These are phyloP conservation scores for Cornus florida DNA, from an alignment of 148 eudicot species.

Conservation along the genomic window DNA sequence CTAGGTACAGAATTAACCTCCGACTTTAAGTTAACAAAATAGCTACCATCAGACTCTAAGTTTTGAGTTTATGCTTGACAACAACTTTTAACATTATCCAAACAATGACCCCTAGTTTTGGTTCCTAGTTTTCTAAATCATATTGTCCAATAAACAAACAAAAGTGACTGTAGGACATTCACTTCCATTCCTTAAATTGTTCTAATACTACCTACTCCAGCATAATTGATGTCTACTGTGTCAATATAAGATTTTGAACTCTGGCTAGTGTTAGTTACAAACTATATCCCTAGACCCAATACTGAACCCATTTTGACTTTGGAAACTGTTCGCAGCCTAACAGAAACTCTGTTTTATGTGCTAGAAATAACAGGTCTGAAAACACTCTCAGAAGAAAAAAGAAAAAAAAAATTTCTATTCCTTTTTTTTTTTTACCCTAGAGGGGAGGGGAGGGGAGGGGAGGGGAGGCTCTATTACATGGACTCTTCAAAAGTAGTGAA, in stretches of 20 bases:
- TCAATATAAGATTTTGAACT: not conserved
- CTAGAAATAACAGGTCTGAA: not conserved
- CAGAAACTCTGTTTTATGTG: not conserved
- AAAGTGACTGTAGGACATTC: not conserved
- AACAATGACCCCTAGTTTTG: not conserved
- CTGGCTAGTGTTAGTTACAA: not conserved
- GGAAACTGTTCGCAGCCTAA: not conserved
- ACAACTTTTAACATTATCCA: not conserved
- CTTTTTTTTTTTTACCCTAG: no score
- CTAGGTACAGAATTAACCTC: no score
- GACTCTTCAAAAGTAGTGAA: no score
- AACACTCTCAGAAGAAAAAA: no score
- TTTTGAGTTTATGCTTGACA: no score
- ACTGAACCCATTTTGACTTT: not conserved
- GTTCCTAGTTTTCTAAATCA: not conserved
- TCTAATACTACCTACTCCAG: not conserved
- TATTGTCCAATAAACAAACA: no score
- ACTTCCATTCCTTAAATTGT: not conserved
- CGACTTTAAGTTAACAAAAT: no score
- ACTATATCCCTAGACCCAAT: not conserved
- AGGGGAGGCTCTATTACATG: no score
- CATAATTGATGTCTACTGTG: not conserved
- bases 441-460: no score
- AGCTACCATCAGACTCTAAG: no score
- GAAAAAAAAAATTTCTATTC: no score